Evolutionary conservation across 1,139 yeast species (phyloP), one percentile per base, ranked within the genome.

Genomic region (Maudiozyma humilis): DNA sequence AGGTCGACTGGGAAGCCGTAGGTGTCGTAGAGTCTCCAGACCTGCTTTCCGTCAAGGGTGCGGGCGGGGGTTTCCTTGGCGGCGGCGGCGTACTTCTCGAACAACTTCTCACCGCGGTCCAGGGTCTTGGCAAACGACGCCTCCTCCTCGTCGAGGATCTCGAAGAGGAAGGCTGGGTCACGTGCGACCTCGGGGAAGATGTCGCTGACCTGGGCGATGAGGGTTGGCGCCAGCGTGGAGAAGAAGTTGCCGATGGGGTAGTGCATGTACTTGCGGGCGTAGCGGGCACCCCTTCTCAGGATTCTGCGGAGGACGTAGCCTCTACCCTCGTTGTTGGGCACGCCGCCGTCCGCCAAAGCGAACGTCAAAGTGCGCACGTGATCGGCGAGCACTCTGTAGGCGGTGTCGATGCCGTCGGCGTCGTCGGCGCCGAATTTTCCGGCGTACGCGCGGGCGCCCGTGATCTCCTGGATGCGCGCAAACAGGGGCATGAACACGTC

Each of bases 1-100:
- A 91, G 78, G 68, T 91, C 99, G 44, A 88, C 96, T 36, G 99
- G 99, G 84, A 91, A 91, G 46, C 99, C 99, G 62, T 89, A 91
- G n/a, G 99, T 93, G 60, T 91, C 99, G 58, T 93, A 93, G 59
- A 91, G 73, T 69, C 99, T 79, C 99, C 99, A 91, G 35, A 91
- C 98, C 62, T 91, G 96, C 59, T 78, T 82, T 63, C 99, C 99
- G 42, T 86, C 78, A 50, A 91, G 75, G 35, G 83, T 77, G 65
- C 82, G 89, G 51, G 76, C 78, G 41, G 84, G 82, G 29, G 82
- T 76, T 60, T 81, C 78, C 47, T 83, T 72, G 44, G 97, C 95
- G 58, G 79, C 77, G 40, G 76, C 76, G 41, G 96, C 95, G 61
- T 91, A 89, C 63, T 85, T 86, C 68, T 91, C 96, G 58, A 91